These are phyloP conservation scores for Phytophthora crassamura DNA, from an alignment of 352 stramenopile genomes.

Conservation along the genomic window DNA sequence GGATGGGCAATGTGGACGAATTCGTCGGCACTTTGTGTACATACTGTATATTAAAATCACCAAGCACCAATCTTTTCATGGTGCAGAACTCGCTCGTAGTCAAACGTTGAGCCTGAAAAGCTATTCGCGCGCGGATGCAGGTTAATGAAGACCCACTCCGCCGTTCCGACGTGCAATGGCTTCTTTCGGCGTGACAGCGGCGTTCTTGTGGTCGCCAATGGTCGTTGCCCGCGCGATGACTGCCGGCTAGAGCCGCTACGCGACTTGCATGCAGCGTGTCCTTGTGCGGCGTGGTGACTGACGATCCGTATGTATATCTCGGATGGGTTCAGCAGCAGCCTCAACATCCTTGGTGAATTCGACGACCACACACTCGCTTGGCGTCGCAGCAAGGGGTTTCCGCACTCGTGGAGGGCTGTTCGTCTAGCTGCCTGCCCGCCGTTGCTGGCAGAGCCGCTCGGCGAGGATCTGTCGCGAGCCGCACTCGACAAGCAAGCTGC, in stretches of 20 bases:
- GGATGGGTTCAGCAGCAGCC: neutral
- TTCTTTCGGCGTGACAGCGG: neutral
- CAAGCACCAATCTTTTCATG: neutral
- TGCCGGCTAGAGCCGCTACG: neutral
- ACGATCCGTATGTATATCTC: conserved; percentile 13
- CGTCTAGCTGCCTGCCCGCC: neutral
- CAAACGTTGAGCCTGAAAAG: too few species aligned
- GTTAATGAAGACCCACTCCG: neutral
- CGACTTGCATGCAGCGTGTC: conserved; percentile 7
- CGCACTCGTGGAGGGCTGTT: neutral
- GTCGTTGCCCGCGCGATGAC: conserved; percentile 6
- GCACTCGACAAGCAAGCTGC: conserved; percentile 4
- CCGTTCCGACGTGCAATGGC: conserved; percentile 2
- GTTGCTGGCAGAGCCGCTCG: neutral
- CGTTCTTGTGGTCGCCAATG: neutral
- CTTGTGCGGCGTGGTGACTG: neutral
- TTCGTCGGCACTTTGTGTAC: too few species aligned
- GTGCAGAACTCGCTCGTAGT: too few species aligned
- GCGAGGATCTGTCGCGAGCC: neutral
- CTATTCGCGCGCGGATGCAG: too few species aligned
- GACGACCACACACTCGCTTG: too few species aligned
- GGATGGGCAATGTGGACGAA: too few species aligned
- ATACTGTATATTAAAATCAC: too few species aligned
- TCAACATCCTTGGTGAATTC: too few species aligned
- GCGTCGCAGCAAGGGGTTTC: neutral